These are phyloP conservation scores for Sphenostylis stenocarpa DNA, from an alignment of 306 rosid genomes.

Conservation along the genomic window DNA sequence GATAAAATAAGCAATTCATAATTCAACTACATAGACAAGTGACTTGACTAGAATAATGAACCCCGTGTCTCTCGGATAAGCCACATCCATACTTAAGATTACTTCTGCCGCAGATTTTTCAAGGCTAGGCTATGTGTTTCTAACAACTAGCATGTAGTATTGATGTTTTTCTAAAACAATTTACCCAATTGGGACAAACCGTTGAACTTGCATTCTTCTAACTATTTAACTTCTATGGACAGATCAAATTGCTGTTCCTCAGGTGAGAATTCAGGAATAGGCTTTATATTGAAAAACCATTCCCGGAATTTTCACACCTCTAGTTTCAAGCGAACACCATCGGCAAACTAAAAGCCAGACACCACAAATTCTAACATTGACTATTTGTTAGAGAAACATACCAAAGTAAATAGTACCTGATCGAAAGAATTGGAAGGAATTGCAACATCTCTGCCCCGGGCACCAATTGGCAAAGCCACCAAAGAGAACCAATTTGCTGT, in stretches of 20 bases:
- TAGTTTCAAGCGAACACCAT: neutral
- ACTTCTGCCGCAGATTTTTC: neutral
- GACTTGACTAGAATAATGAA: neutral
- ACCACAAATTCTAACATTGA: neutral
- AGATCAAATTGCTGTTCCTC: neutral
- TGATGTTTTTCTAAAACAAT: slow-evolving; percentile 2
- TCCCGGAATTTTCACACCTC: slow-evolving; percentile 1
- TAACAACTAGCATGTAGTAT: neutral
- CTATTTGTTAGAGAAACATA: neutral
- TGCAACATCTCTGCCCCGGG: slow-evolving; percentile 77
- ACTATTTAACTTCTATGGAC: neutral
- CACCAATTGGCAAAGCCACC: slow-evolving; percentile 72
- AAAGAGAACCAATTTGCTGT: slow-evolving; percentile 66
- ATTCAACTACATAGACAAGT: slow-evolving; percentile 1
- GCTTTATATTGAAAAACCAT: neutral
- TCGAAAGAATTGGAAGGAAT: slow-evolving; percentile 50
- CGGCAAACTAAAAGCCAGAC: slow-evolving; percentile 2
- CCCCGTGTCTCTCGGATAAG: neutral
- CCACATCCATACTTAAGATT: neutral
- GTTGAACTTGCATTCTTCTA: neutral
- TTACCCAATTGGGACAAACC: neutral
- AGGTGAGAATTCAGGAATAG: no score
- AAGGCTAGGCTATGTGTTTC: neutral
- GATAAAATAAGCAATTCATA: slow-evolving; percentile 7
- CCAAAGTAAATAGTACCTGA: slow-evolving; percentile 46